Base-by-base conservation (phyloP, 352 stramenopile species). In the Phytophthora citricola region DNA sequence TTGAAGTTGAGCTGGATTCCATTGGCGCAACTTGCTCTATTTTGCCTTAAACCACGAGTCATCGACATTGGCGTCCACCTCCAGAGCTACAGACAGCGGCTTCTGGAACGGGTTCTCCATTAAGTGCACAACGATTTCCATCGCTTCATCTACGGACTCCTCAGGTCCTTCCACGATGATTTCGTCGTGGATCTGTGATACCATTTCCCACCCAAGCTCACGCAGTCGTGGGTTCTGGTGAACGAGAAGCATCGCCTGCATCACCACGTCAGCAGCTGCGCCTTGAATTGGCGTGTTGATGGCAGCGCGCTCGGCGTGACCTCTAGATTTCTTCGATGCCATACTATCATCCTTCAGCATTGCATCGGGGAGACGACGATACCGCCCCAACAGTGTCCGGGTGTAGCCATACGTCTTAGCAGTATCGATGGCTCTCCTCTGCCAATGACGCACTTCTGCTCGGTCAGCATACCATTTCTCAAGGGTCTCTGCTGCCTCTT, bases 201-300 rank as follows among this genome's bases (percentile, higher is more conserved):
- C 79, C 76, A 99, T 94, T 62, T 98, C 97, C 93, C 96, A 99
- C 2, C 98, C 98, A 3, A 99, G 81, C 63, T 92, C 70, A 34
- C 93, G 89, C 9, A 99, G 76, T 22, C 93, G 83, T 50, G 93
- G 69, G 68, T 96, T 96, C 14, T 95, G 75, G 64, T 99, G 97
- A 26, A 99, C 96, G 32, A 97, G 98, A 29, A 99, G 88, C 98
- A 99, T 99, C 4, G 97, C 98, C 71, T 99, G 97, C 97, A 99
- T 99, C 1, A 98, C 98, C 7, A 99, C 92, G 66, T 99, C 97
- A 0, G 98, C 98, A 3, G 98, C 98, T 26, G 97, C 97, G 24
- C 98, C 98, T 53, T 97, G 90, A 56, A 99, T 99, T 14, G 98
- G 98, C n/a, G 98, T 99, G 75, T 99, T 99, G 75, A 99, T 99